Evolutionary conservation across 2,329 filamentous ascomycete genomes (phyloP).

Genomic region (Cylindrodendrum hubeiense): DNA sequence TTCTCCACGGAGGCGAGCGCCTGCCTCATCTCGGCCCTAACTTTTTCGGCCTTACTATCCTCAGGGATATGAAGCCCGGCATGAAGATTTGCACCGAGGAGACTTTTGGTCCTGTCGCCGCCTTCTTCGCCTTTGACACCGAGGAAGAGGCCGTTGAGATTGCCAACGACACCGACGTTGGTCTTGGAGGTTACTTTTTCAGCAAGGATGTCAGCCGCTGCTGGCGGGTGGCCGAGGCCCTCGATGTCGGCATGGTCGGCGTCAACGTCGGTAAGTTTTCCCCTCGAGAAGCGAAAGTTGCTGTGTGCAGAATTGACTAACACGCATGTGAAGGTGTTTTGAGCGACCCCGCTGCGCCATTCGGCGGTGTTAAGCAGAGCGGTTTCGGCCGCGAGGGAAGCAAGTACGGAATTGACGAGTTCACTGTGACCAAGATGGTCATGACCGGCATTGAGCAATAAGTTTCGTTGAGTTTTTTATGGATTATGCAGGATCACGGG

Average conservation of each 20-base stretch:
- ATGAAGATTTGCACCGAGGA: constrained; percentile 78
- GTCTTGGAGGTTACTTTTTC: constrained; percentile 80
- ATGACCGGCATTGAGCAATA: constrained; percentile 45
- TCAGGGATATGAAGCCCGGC: constrained; percentile 74
- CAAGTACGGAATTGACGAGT: constrained; percentile 80
- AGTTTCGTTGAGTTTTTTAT: constrained; percentile 11
- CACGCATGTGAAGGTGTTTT: constrained; percentile 51
- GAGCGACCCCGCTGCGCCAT: constrained; percentile 67
- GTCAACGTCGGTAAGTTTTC: constrained; percentile 45
- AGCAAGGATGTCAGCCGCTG: constrained; percentile 56
- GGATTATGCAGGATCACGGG: constrained; percentile 24
- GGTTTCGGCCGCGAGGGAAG: constrained; percentile 83
- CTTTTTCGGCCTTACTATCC: constrained; percentile 77
- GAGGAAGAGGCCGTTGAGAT: constrained; percentile 76
- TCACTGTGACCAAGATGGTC: constrained; percentile 74
- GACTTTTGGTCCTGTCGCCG: constrained; percentile 79
- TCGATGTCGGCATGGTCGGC: constrained; percentile 60
- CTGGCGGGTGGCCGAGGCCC: constrained; percentile 57
- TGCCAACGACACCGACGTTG: constrained; percentile 75
- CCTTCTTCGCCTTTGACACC: constrained; percentile 75
- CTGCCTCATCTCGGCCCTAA: constrained; percentile 72
- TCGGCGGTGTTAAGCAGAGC: constrained; percentile 83
- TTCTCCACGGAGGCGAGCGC: constrained; percentile 69
- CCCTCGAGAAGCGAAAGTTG: neutral
- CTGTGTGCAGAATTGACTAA: constrained; percentile 24